Base-by-base conservation (phyloP, 495 filamentous ascomycete genomes). In the Xylaria acuta region DNA sequence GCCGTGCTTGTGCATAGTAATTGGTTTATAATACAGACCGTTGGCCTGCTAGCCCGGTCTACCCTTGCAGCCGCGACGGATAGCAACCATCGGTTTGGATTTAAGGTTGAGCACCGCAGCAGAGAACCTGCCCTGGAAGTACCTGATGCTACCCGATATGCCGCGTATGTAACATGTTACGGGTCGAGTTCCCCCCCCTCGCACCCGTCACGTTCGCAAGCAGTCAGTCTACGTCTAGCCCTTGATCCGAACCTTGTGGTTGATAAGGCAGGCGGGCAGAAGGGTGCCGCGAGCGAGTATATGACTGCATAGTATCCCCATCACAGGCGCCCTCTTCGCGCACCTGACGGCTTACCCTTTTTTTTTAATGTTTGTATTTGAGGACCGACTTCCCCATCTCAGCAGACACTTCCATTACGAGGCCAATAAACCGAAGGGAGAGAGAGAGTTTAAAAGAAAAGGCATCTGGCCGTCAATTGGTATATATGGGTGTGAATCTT, bases 271-370 rank as follows among this genome's bases (percentile, higher is more conserved):
- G 30, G 45, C 45, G 25, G n/a, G 18, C 34, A 47, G 43, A 53
- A 12, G 12, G n/a, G 47, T 9, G 25, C 8, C 27, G 49, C 14
- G 34, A 67, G 12, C 56, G 8, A 67, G 41, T 67, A 67, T 67
- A 54, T 56, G n/a, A 67, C 49, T 49, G 32, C 64, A 43, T n/a
- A 49, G 12, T 22, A n/a, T 56, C 49, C 64, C 49, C 34, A 54
- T 30, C 34, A 30, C 65, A 14, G 18, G 20, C 5, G 34, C 30
- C 18, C 41, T 65, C 7, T 11, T 30, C 38, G 14, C 36, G 12
- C 25, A 47, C 27, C 63, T 14, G 63, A 18, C 63, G 27, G 41
- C 27, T 27, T 32, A 34, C 41, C 40, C 14, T 12, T n/a, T 20
- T 45, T 64, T 64, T 16, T 2, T 2, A 11, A 38, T 41, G 5